Evolutionary conservation across 208 protist genomes (phyloP), one percentile per base, ranked within the genome.

Genomic region (Porcisia hertigi): DNA sequence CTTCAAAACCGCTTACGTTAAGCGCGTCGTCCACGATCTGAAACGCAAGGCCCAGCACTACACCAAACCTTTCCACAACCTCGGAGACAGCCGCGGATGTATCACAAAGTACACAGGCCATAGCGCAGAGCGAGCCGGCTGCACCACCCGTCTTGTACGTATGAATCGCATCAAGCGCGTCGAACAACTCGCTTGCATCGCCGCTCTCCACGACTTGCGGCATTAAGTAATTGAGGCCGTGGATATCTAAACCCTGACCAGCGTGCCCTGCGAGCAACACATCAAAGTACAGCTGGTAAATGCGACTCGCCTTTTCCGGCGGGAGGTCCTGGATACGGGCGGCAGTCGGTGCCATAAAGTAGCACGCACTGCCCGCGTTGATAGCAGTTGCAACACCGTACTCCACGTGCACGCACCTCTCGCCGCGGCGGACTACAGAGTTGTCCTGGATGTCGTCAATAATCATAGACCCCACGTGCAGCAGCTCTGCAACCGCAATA

Each of bases 361-460:
- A 95, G 71, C 86, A 91, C 25, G 82, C 83, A 7, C 83, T 91
- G 18, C 91, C 91, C 57, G 87, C 79, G 73, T 95, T 95, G 47
- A 95, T 88, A 6, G 91, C 88, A 20, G 83, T 82, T 0, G 85
- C 59, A 23, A 91, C 55, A 18, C 88, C 88, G 71, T 86, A 88
- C 30, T 81, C 81, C 11, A 88, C n/a, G 77, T 93, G 91, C 12
- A 84, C 83, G 64, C 83, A 86, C 9, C 73, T 47, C 39, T 84
- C 86, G 43, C 91, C 88, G 52, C 91, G 82, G n/a, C 91, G 81
- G 9, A 90, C 73, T n/a, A 82, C 39, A 14, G 91, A 92, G 54
- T 88, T 76, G 62, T 95, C 91, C 54, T 95, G 76, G 72, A 95
- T 88, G 74, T 95, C 91, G 64, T 95, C 88, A 59, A 95, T 92